Conservation (phyloP, 148 eudicot genomes). For the Dianthus caryophyllus region DNA sequence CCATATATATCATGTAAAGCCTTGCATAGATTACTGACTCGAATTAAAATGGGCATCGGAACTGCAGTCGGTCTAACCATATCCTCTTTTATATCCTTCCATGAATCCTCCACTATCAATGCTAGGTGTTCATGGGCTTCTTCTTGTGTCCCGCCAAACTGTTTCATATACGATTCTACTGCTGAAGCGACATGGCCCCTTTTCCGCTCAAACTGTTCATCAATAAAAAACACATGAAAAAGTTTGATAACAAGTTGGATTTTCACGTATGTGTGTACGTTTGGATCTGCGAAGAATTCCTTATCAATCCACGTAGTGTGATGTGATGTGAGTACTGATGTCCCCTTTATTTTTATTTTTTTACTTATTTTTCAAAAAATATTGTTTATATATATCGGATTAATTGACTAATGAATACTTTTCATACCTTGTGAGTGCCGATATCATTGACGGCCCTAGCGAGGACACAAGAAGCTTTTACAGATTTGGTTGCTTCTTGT, state of each 20-base stretch:
- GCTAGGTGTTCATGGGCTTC: not conserved
- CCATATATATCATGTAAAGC: conserved; percentile 13
- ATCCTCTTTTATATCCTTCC: conserved; percentile 24
- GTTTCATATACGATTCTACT: conserved; percentile 20
- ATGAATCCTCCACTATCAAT: conserved; percentile 4
- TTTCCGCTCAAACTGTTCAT: conserved; percentile 14
- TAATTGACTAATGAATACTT: not conserved
- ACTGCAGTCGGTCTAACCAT: conserved; percentile 14
- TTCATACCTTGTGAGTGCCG: conserved; percentile 21
- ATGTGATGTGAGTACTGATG: too few species aligned
- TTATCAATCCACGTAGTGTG: too few species aligned
- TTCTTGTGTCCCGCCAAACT: conserved; percentile 5
- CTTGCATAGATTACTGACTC: conserved; percentile 7
- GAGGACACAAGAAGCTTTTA: not conserved
- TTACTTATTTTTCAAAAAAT: too few species aligned
- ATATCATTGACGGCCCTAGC: conserved; percentile 24
- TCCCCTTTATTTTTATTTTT: too few species aligned
- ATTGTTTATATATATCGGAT: too few species aligned
- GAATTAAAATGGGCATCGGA: conserved; percentile 15
- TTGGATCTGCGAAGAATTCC: too few species aligned
- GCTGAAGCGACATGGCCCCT: conserved; percentile 16
- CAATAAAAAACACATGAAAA: too few species aligned
- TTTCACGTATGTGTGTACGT: too few species aligned
- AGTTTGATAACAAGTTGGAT: too few species aligned
- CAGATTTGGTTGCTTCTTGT: conserved; percentile 16